phyloP scores from a whole-genome alignment of 495 filamentous ascomycete genomes.

The Patellaria atrata region DNA sequence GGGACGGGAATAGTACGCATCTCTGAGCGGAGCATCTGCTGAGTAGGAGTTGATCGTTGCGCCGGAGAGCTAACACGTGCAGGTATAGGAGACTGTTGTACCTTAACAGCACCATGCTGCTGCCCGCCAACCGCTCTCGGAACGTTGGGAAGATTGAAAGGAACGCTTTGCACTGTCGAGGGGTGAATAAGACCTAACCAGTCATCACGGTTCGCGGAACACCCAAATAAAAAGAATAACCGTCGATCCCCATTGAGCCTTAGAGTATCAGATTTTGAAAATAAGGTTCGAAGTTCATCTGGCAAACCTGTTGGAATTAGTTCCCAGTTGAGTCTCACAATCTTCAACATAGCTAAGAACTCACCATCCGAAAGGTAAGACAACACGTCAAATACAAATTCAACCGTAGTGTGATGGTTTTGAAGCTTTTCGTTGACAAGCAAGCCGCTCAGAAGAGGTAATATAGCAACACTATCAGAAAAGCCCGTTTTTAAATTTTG shows the following conservation, averaged over 20 bases:
- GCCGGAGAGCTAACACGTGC: not conserved
- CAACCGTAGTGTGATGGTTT: not conserved
- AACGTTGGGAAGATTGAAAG: too few species aligned
- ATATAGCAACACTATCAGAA: constrained; percentile 8
- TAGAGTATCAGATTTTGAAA: constrained; percentile 9
- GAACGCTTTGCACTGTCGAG: constrained; percentile 7
- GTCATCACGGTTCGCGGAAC: constrained; percentile 9
- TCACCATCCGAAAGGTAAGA: constrained; percentile 13
- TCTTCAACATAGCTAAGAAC: constrained; percentile 5
- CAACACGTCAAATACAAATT: constrained; percentile 16
- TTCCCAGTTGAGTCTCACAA: not conserved
- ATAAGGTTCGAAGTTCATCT: constrained; percentile 12
- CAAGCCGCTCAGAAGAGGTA: constrained; percentile 14
- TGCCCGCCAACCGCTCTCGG: too few species aligned
- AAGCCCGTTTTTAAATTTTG: constrained; percentile 3
- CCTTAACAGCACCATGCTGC: constrained; percentile 3
- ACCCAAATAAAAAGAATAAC: constrained; percentile 22
- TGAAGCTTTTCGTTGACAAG: constrained; percentile 9
- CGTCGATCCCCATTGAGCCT: constrained; percentile 13
- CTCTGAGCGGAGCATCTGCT: constrained; percentile 7
- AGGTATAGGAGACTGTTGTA: constrained; percentile 1
- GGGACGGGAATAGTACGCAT: constrained; percentile 12
- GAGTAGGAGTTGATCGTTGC: not conserved
- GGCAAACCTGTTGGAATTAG: constrained; percentile 12
- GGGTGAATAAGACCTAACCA: constrained; percentile 21